Percentiles rank a stretch among this genome's conserved stretches.
These are phyloP conservation scores for Coprinopsis sp. DNA, from an alignment of 768 basidiomycete species.

Conservation along the genomic window DNA sequence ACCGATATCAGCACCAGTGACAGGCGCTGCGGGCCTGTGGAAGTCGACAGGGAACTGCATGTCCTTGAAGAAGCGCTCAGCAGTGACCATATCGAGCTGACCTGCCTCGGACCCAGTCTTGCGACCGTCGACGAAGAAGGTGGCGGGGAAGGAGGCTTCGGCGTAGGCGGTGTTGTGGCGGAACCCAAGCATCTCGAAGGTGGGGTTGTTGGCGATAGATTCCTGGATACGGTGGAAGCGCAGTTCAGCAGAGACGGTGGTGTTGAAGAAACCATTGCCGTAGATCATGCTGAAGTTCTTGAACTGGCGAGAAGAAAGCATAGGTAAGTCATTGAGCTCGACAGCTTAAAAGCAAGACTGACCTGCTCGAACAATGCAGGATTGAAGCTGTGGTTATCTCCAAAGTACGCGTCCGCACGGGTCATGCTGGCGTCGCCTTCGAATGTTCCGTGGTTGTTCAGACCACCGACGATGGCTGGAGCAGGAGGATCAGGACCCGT, in stretches of 20 bases:
- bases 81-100: slow-evolving; percentile 2
- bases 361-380: slow-evolving; percentile 3
- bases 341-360: background rate
- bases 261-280: slow-evolving; percentile 6
- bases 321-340: background rate
- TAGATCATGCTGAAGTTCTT: slow-evolving; percentile 4
- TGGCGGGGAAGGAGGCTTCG: slow-evolving; percentile 4
- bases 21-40: background rate
- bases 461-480: slow-evolving; percentile 6
- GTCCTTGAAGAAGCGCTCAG: slow-evolving; percentile 5
- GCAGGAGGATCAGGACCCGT: too few relatives aligned
- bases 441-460: slow-evolving; percentile 7
- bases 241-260: slow-evolving; percentile 5
- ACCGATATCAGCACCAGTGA: background rate
- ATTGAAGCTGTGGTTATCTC: slow-evolving; percentile 8
- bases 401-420: slow-evolving; percentile 5
- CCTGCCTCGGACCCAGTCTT: background rate
- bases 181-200: background rate
- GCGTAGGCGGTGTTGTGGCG: slow-evolving; percentile 6
- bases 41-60: slow-evolving; percentile 3
- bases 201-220: too few relatives aligned
- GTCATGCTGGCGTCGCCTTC: slow-evolving; percentile 9
- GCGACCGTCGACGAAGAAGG: slow-evolving; percentile 6
- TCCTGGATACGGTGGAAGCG: slow-evolving; percentile 3
- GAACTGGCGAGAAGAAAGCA: background rate